Percentiles rank a stretch among this genome's conserved stretches.
These are phyloP conservation scores for Buddleja alternifolia DNA, from an alignment of 257 asterid genomes.

Conservation along the genomic window DNA sequence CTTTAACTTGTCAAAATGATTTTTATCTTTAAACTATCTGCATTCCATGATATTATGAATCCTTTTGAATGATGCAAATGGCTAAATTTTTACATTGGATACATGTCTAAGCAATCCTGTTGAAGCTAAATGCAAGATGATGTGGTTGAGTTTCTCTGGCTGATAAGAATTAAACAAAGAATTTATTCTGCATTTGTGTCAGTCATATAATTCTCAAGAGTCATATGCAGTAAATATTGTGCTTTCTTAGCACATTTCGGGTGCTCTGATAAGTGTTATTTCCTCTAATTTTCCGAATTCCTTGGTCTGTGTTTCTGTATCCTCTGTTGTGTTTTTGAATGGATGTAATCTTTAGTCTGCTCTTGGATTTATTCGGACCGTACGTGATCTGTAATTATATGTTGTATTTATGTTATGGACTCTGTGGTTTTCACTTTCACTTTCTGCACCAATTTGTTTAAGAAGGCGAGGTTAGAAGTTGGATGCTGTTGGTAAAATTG, in stretches of 20 bases:
- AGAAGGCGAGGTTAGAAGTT: not conserved
- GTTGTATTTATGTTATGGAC: conserved; percentile 1
- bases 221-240: conserved; percentile 3
- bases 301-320: conserved; percentile 14
- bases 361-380: not conserved
- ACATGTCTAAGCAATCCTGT: not conserved
- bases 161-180: conserved; percentile 4
- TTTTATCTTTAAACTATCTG: not conserved
- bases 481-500: conserved; percentile 18
- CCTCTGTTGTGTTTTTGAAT: not conserved
- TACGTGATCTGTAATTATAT: not conserved
- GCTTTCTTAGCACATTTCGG: conserved; percentile 11
- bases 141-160: conserved; percentile 15
- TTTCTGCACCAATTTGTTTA: conserved; percentile 1
- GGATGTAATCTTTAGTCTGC: not conserved
- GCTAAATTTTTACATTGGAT: not conserved
- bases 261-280: not conserved
- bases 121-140: not conserved
- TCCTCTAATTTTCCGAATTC: conserved; percentile 6
- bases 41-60: not conserved
- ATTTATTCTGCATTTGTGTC: not conserved
- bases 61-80: not conserved
- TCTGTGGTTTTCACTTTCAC: not conserved
- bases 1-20: not conserved
- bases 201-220: conserved; percentile 7